phyloP scores from a whole-genome alignment of 2,329 filamentous ascomycete species.

The Colletotrichum orchidophilum region DNA sequence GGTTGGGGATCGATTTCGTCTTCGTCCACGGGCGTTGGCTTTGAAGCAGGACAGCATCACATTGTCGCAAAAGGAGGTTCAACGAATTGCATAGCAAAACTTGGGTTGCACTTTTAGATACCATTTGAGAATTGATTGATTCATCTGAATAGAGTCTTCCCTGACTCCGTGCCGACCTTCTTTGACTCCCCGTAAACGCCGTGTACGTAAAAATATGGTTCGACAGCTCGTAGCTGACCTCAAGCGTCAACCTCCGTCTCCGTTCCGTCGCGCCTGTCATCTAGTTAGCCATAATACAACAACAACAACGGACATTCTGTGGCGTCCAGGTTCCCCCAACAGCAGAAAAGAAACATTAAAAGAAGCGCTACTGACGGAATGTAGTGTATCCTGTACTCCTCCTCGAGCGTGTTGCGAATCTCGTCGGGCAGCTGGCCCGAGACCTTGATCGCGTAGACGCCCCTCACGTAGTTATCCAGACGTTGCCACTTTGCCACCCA shows the following conservation, averaged over 20 bases:
- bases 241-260: constrained; percentile 58
- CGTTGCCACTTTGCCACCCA: constrained; percentile 99
- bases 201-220: constrained; percentile 31
- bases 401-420: constrained; percentile 67
- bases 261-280: constrained; percentile 63
- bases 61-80: not conserved
- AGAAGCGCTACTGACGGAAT: constrained; percentile 65
- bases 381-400: constrained; percentile 71
- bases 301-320: too few relatives aligned
- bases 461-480: constrained; percentile 85
- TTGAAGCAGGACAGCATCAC: not conserved
- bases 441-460: constrained; percentile 95
- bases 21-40: constrained; percentile 15
- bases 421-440: constrained; percentile 80
- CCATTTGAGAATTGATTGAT: constrained; percentile 37
- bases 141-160: constrained; percentile 22
- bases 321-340: not conserved
- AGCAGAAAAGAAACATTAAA: not conserved
- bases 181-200: constrained; percentile 41
- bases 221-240: constrained; percentile 30
- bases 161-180: constrained; percentile 21
- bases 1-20: not conserved
- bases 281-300: constrained; percentile 28
- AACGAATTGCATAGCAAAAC: not conserved
- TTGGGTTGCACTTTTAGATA: constrained; percentile 39